These are phyloP conservation scores for Brassica rapa DNA, from an alignment of 345 rosid genomes.

Conservation along the genomic window DNA sequence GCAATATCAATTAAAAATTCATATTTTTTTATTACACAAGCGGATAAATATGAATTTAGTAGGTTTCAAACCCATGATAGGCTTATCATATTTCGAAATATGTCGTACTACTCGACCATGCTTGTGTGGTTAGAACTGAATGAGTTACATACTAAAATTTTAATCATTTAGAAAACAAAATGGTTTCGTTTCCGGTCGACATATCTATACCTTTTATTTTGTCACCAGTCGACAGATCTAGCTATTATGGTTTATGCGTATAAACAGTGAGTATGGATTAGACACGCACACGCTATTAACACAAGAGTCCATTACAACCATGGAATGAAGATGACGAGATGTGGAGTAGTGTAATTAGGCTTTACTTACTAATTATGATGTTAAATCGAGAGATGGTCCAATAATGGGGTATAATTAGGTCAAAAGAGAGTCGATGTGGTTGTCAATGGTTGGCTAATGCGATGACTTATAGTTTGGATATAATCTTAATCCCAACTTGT, in stretches of 20 bases:
- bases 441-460: constrained; percentile 28
- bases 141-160: background rate
- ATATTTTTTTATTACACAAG: too few relatives aligned
- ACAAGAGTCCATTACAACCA: constrained; percentile 2
- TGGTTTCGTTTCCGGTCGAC: background rate
- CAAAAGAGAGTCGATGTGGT: constrained; percentile 28
- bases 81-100: too few relatives aligned
- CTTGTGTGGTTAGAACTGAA: too few relatives aligned
- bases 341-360: constrained; percentile 5
- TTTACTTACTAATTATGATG: constrained; percentile 9
- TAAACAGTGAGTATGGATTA: background rate
- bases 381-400: constrained; percentile 1
- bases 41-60: too few relatives aligned
- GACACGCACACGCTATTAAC: constrained; percentile 13
- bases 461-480: constrained; percentile 12
- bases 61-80: too few relatives aligned
- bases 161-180: background rate
- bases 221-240: background rate
- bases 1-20: too few relatives aligned
- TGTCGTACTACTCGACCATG: too few relatives aligned
- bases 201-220: background rate
- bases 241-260: background rate
- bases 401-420: constrained; percentile 19
- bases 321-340: background rate
- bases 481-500: constrained; percentile 29